These are phyloP conservation scores for Colletotrichum aenigma DNA, from an alignment of 2,329 filamentous ascomycete genomes.

Conservation along the genomic window DNA sequence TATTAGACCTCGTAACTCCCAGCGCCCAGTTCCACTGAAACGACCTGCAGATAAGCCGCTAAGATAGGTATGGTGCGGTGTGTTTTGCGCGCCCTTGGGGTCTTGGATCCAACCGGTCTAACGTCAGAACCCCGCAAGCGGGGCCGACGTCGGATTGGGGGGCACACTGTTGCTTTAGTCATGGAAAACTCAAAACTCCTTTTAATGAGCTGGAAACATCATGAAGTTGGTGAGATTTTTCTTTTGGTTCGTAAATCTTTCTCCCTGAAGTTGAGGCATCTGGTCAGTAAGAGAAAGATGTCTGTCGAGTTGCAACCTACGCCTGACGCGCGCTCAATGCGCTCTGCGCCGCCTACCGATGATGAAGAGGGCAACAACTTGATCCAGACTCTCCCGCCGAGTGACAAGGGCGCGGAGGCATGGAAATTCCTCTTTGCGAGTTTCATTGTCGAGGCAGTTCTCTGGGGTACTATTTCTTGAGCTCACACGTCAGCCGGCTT, in stretches of 20 bases:
- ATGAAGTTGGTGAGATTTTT: not conserved
- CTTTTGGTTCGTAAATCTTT: rapidly evolving
- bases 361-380: slow-evolving; percentile 14
- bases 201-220: not conserved
- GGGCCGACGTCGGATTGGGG: not conserved
- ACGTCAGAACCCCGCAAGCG: not conserved
- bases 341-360: not conserved
- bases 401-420: slow-evolving; percentile 23
- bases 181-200: not conserved
- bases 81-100: not conserved
- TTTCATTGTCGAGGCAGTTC: slow-evolving; percentile 26
- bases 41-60: not conserved
- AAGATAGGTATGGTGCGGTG: not conserved
- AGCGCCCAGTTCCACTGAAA: not conserved
- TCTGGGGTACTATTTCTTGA: slow-evolving; percentile 23
- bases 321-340: not conserved
- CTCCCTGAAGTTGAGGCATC: not conserved
- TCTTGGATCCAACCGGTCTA: not conserved
- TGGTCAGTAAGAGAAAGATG: not conserved
- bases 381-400: slow-evolving; percentile 21
- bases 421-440: slow-evolving; percentile 25
- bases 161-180: not conserved
- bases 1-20: not conserved
- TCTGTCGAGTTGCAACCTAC: not conserved
- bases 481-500: rapidly evolving